Conservation (phyloP, 2,329 filamentous ascomycete genomes). For the Scleromitrula shiraiana region DNA sequence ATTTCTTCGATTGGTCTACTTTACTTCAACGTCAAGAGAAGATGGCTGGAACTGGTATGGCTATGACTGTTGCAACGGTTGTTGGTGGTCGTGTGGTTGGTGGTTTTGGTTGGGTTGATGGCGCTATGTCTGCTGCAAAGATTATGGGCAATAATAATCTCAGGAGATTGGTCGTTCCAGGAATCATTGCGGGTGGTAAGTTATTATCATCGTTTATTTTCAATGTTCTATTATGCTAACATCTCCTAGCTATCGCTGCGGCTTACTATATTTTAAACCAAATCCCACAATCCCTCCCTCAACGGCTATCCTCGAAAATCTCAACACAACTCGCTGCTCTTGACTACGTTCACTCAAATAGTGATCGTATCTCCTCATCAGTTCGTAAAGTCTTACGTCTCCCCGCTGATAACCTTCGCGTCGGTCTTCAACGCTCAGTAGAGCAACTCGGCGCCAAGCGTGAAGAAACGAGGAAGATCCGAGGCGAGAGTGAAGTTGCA, state of each 20-base stretch:
- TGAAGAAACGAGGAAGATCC: slow-evolving; percentile 75
- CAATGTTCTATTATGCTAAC: slow-evolving; percentile 28
- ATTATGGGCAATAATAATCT: slow-evolving; percentile 75
- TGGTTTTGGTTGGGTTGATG: slow-evolving; percentile 82
- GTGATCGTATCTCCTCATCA: slow-evolving; percentile 72
- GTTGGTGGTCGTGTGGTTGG: slow-evolving; percentile 75
- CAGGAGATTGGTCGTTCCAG: slow-evolving; percentile 71
- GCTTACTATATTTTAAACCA: slow-evolving; percentile 75
- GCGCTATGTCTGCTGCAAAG: slow-evolving; percentile 71
- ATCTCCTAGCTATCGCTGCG: slow-evolving; percentile 56
- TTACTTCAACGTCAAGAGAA: slow-evolving; percentile 90
- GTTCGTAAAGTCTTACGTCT: slow-evolving; percentile 84
- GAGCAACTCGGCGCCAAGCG: slow-evolving; percentile 73
- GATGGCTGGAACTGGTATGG: slow-evolving; percentile 88
- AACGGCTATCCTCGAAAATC: slow-evolving; percentile 78
- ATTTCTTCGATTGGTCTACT: slow-evolving; percentile 84
- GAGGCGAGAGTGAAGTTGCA: slow-evolving; percentile 76
- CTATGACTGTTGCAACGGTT: slow-evolving; percentile 81
- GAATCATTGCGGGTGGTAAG: slow-evolving; percentile 71
- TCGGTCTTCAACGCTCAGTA: slow-evolving; percentile 74
- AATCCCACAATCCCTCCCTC: slow-evolving; percentile 82
- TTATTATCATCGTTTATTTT: slow-evolving; percentile 20
- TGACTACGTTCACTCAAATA: slow-evolving; percentile 90
- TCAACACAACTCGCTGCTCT: slow-evolving; percentile 69
- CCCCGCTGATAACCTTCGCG: slow-evolving; percentile 78